These are phyloP conservation scores for Afroboletus lepidellus DNA, from an alignment of 1,284 basidiomycete species.

Conservation along the genomic window DNA sequence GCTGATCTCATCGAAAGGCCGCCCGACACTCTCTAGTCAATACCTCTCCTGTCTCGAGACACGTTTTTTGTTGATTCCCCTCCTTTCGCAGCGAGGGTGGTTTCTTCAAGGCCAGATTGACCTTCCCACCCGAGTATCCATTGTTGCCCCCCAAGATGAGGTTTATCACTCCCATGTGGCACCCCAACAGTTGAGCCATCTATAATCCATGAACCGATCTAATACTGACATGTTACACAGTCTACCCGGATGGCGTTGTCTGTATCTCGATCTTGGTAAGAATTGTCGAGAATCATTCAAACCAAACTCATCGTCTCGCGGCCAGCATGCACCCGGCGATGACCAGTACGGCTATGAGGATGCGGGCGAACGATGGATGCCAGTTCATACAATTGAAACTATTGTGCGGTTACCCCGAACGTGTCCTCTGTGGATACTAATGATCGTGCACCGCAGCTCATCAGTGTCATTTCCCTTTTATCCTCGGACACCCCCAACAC, in stretches of 20 bases:
- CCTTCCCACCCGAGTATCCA: conserved; percentile 90
- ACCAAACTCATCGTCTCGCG: conserved; percentile 6
- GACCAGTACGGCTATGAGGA: conserved; percentile 99
- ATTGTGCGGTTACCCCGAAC: conserved; percentile 69
- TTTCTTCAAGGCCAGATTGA: conserved; percentile 85
- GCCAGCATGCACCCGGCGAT: conserved; percentile 90
- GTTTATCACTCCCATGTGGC: conserved; percentile 97
- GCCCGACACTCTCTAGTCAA: conserved; percentile 86
- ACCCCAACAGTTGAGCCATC: conserved; percentile 83
- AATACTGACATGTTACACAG: conserved; percentile 41
- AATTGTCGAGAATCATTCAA: conserved; percentile 7
- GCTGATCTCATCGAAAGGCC: conserved; percentile 53
- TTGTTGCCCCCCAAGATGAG: conserved; percentile 93
- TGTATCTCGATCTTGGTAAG: conserved; percentile 95
- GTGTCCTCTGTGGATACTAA: conserved; percentile 4
- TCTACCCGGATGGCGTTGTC: conserved; percentile 87
- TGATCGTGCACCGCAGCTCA: conserved; percentile 55
- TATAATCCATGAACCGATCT: not conserved
- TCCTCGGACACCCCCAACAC: conserved; percentile 91
- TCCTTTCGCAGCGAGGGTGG: conserved; percentile 78
- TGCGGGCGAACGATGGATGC: conserved; percentile 96
- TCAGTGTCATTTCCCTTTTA: conserved; percentile 94
- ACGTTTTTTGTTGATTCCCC: conserved; percentile 6
- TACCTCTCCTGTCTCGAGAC: conserved; percentile 27
- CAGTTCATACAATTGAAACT: conserved; percentile 95